Evolutionary conservation across 164 flowering plant species (phyloP).

Genomic region (Magnolia sinica): DNA sequence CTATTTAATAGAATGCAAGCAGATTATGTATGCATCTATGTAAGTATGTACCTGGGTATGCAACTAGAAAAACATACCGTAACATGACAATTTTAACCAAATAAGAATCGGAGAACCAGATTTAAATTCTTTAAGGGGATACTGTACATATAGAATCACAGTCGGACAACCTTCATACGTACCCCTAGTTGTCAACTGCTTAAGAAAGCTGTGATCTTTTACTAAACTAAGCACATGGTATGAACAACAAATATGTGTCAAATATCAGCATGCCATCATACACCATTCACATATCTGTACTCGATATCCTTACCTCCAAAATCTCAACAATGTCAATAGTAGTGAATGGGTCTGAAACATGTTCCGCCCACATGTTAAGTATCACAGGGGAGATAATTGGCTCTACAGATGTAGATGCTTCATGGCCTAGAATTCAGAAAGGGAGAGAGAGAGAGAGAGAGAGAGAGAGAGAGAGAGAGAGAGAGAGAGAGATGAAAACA

Average conservation of each 20-base stretch:
- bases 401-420: conserved; percentile 53
- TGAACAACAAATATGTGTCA: not conserved
- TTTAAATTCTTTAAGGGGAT: too few species aligned
- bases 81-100: too few species aligned
- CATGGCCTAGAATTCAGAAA: conserved; percentile 46
- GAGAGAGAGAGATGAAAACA: conserved; percentile 4
- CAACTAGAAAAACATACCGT: too few species aligned
- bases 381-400: conserved; percentile 71
- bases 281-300: not conserved
- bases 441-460: not conserved
- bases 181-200: too few species aligned
- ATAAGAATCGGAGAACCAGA: too few species aligned
- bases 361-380: conserved; percentile 72
- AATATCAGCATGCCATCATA: not conserved
- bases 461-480: too few species aligned
- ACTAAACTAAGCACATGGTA: not conserved
- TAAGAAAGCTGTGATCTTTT: not conserved
- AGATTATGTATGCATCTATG: too few species aligned
- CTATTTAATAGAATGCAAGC: too few species aligned
- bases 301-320: conserved; percentile 57
- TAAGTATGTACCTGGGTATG: too few species aligned
- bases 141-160: too few species aligned
- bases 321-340: conserved; percentile 85
- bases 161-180: too few species aligned
- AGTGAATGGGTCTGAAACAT: conserved; percentile 89